Evolutionary conservation across 495 filamentous ascomycete species (phyloP), one percentile per base, ranked within the genome.

Genomic region (Aspergillus cristatus): DNA sequence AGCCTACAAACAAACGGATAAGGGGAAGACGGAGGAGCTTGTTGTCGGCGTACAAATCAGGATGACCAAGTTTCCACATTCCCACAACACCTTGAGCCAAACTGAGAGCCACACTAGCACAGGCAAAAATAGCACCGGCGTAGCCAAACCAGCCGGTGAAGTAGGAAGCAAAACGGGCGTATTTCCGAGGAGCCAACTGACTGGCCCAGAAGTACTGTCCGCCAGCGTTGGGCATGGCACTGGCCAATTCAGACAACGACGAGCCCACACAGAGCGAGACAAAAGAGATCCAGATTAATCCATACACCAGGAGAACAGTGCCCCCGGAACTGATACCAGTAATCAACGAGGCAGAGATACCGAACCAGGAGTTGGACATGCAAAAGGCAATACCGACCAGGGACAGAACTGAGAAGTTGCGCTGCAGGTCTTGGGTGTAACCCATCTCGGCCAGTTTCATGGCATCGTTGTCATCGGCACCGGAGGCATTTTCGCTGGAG

Each of bases 321-420:
- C 77, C 76, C n/a, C 77, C 77, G 6, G 65, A 71, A 41, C 62
- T 74, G 57, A 80, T 78, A 28, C 74, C 74, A 2, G 75, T 77
- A 32, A 74, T 61, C 28, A 82, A 48, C 12, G 71, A 72, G 11
- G 70, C 68, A 1, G 68, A 71, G 38, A 81, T 75, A 25, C 70
- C 77, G 47, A 76, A 76, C 77, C 76, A 80, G 6, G 74, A 77
- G 51, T 81, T 79, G 30, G 75, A 76, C 40, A 81, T 65, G 17
- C 68, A 72, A 62, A 79, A 81, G 22, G 73, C 70, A 24, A 76
- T 67, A 18, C 74, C 76, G 3, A 81, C 62, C 13, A 81, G 60
- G 3, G 70, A 71, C 48, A 71, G 64, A 40, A 74, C 61, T 17
- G 63, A 70, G 54, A 76, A 79, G 41, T 79, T 76, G 38, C 76